Evolutionary conservation across 2,329 filamentous ascomycete species (phyloP).

Genomic region (Fusarium heterosporum): DNA sequence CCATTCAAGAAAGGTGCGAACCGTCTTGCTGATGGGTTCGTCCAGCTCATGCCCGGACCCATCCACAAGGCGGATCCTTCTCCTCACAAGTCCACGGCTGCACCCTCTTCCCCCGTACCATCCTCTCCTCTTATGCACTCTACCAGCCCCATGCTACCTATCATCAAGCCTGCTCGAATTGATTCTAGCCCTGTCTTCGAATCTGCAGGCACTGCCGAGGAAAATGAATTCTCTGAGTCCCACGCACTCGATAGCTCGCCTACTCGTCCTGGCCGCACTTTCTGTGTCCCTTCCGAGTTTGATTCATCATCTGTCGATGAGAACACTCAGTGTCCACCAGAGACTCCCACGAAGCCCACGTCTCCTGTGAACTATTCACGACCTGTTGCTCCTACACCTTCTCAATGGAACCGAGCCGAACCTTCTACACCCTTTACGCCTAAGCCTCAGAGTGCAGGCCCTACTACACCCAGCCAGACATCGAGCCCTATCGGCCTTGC

Average conservation of each 20-base stretch:
- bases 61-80: constrained; percentile 45
- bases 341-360: constrained; percentile 18
- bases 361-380: constrained; percentile 42
- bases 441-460: constrained; percentile 2
- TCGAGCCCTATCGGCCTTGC: constrained; percentile 39
- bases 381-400: constrained; percentile 49
- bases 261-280: constrained; percentile 32
- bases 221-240: constrained; percentile 8
- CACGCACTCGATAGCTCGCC: constrained; percentile 14
- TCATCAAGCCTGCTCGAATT: neutral
- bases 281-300: constrained; percentile 34
- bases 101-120: constrained; percentile 38
- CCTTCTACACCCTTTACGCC: constrained; percentile 44
- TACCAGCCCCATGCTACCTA: constrained; percentile 6
- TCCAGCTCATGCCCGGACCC: constrained; percentile 47
- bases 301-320: constrained; percentile 35
- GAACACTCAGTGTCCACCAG: constrained; percentile 8
- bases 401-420: constrained; percentile 42
- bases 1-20: constrained; percentile 45
- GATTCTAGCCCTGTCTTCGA: constrained; percentile 9
- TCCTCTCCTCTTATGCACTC: constrained; percentile 40
- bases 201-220: constrained; percentile 17
- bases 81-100: constrained; percentile 40
- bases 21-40: constrained; percentile 47
- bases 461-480: constrained; percentile 11